Base-by-base conservation (phyloP, 768 basidiomycete species). In the Lactarius vividus region DNA sequence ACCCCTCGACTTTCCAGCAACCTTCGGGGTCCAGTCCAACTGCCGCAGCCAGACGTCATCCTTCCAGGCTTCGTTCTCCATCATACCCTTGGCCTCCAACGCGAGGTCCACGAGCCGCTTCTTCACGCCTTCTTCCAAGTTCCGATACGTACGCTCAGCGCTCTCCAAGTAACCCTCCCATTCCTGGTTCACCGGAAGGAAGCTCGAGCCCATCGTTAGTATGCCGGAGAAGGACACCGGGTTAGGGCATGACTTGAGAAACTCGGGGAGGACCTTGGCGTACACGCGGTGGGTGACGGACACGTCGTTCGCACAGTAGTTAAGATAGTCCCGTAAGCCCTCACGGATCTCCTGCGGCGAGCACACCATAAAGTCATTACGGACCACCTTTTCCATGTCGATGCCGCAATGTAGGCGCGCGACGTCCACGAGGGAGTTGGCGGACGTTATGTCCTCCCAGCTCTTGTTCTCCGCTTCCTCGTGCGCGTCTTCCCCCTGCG, bases 1-100 rank as follows among this genome's bases (percentile, higher is more conserved):
- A 0, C 90, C 90, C 72, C 91, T 80, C 10, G 88, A 86, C 74
- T 86, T 86, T 42, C 84, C 83, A 0, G 85, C 87, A 7, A 83
- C 80, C 75, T 98, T 98, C 1, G 92, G 92, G 1, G 92, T 88
- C 97, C 97, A 98, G 74, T 99, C 96, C 64, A 98, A 80, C 75
- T 99, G 97, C 57, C 81, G 83, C 16, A 96, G 76, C 94, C 94
- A 97, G 8, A 86, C 86, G 75, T 94, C 90, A 3, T 82, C 80
- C 73, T 81, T 84, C 89, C 87, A 94, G 57, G 73, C 75, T 35
- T 78, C 84, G 57, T 77, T 75, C 13, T 79, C 76, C 78, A 84
- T 80, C 76, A 88, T 68, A 9, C 60, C 71, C 70, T 80, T 82
- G 8, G 83, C 81, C 55, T 85, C 78, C 63, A 82, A 82, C 0